Evolutionary conservation across 257 asterid species (phyloP), one percentile per base, ranked within the genome.

Genomic region (Plantago elongata): DNA sequence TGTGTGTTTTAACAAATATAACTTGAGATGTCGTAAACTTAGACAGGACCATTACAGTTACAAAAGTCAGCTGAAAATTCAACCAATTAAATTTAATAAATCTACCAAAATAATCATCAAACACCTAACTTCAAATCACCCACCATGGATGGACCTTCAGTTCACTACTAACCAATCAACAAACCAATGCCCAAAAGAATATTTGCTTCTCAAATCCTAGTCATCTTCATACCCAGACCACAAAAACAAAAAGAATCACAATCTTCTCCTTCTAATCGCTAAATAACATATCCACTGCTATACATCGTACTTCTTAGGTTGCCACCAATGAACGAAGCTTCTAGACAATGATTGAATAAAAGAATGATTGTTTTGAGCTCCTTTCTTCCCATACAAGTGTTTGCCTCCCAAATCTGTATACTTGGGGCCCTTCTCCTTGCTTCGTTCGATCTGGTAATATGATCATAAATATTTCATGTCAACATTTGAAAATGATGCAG

Each of bases 391-490:
- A 55, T 83, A 90, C 77, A 91, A 74, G 77, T 84, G 94, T 69
- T 93, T 93, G 59, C 97, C 97, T 60, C 97, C 96, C 69, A 93
- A 79, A 75, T 93, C 99, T 0, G 99, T 85, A 76, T 70, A 89
- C 70, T 89, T 89, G 1, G 96, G 87, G 66, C 96, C 98, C 87
- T 83, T 81, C 12, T 75, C 96, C 73, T 82, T 87, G 77, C 84
- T 82, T 84, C 99, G 79, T 40, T 93, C 99, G 43, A 93, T 93
- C 99, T 93, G 95, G 71, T 18, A 52, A 18, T 7, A 18, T 7
- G 11, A 6, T 14, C 43, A 17, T 17, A 43, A 8, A 59, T 34
- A 17, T 16, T 60, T 22, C 43, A 50, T 7, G 46, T 45, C 40
- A 34, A 59, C 27, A 29, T 40, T 54, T 22, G 40, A 18, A 11